Conservation (phyloP, 768 basidiomycete species). For the Pulveroboletus frians region DNA sequence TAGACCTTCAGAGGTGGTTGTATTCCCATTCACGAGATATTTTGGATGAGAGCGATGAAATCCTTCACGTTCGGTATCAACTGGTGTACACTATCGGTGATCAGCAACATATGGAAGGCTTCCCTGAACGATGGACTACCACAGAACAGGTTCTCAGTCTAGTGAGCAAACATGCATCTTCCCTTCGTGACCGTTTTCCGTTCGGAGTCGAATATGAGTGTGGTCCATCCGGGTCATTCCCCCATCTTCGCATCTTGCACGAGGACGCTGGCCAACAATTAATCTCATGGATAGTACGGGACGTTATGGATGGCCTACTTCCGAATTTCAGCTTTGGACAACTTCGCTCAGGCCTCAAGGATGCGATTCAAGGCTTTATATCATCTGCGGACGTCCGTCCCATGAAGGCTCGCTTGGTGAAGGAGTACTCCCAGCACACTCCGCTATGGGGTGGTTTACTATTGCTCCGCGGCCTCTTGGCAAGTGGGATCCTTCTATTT, state of each 20-base stretch:
- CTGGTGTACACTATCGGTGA: slow-evolving; percentile 31
- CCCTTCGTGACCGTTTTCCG: too few relatives aligned
- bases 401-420: too few relatives aligned
- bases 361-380: neutral
- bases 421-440: slow-evolving; percentile 11
- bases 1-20: slow-evolving; percentile 23
- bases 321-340: slow-evolving; percentile 12
- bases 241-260: slow-evolving; percentile 14
- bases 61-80: slow-evolving; percentile 29
- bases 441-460: slow-evolving; percentile 35
- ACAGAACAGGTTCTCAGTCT: slow-evolving; percentile 24
- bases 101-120: slow-evolving; percentile 23
- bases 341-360: neutral
- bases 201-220: neutral
- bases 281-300: neutral
- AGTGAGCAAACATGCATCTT: slow-evolving; percentile 6
- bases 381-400: too few relatives aligned
- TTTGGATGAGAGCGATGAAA: slow-evolving; percentile 23
- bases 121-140: slow-evolving; percentile 30
- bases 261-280: neutral
- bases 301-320: slow-evolving; percentile 9
- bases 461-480: slow-evolving; percentile 42
- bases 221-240: slow-evolving; percentile 12
- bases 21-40: slow-evolving; percentile 17
- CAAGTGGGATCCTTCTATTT: slow-evolving; percentile 36